Evolutionary conservation across 192 early-diverging fungal genomes (phyloP).

Genomic region (Phycomyces blakesleeanus): DNA sequence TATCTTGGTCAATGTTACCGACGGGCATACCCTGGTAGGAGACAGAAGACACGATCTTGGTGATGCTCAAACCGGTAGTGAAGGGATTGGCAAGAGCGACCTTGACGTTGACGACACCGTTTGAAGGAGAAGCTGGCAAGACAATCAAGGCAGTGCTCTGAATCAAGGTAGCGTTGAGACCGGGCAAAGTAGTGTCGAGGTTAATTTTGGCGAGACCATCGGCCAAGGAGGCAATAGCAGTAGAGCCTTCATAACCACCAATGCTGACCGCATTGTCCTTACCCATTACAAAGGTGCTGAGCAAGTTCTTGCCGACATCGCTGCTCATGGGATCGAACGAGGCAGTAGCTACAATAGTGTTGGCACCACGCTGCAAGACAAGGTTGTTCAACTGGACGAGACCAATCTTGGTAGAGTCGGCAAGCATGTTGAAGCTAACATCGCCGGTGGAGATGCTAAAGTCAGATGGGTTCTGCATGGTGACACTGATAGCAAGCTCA

Average conservation of each 20-base stretch:
- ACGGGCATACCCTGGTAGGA: slow-evolving; percentile 36
- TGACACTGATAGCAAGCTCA: slow-evolving; percentile 35
- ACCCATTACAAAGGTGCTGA: slow-evolving; percentile 46
- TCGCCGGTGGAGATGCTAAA: slow-evolving; percentile 47
- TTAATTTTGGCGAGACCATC: slow-evolving; percentile 38
- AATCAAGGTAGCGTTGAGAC: slow-evolving; percentile 40
- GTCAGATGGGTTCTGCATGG: slow-evolving; percentile 40
- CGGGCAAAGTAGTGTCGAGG: slow-evolving; percentile 44
- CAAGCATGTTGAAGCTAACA: slow-evolving; percentile 42
- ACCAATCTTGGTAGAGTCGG: slow-evolving; percentile 42
- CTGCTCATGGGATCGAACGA: slow-evolving; percentile 42
- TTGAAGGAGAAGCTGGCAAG: slow-evolving; percentile 34
- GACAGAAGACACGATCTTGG: slow-evolving; percentile 40
- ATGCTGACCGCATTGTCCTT: slow-evolving; percentile 39
- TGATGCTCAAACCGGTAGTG: slow-evolving; percentile 40
- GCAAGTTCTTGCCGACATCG: slow-evolving; percentile 39
- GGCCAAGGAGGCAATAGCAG: slow-evolving; percentile 40
- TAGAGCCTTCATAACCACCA: slow-evolving; percentile 38
- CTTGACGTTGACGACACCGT: slow-evolving; percentile 36
- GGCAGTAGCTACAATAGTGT: slow-evolving; percentile 31
- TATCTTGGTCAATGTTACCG: slow-evolving; percentile 42
- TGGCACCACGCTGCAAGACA: slow-evolving; percentile 38
- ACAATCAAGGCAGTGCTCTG: slow-evolving; percentile 38
- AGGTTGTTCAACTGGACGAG: slow-evolving; percentile 41
- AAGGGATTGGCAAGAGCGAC: slow-evolving; percentile 54